A percentile compares a stretch with the other conserved stretches of the same genome.
Conservation (phyloP, 192 early-diverging fungal genomes). For the Dispira parvispora region DNA sequence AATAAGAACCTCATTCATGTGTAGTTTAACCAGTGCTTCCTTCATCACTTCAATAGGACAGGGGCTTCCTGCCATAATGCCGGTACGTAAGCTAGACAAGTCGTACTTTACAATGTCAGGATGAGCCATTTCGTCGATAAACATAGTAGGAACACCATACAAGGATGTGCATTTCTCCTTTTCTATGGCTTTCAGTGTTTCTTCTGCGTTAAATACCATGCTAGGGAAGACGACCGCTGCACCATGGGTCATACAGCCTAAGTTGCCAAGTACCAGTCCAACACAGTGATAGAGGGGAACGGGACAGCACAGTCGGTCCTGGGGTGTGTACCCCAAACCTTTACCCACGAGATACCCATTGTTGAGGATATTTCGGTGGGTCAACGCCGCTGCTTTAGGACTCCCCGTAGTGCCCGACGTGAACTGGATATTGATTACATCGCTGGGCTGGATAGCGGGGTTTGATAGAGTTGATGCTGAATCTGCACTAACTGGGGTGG, state of each 20-base stretch:
- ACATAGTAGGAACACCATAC: constrained; percentile 30
- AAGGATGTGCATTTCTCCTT: constrained; percentile 23
- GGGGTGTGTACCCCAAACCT: constrained; percentile 18
- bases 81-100: constrained; percentile 22
- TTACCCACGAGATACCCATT: constrained; percentile 25
- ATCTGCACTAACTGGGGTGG: neutral
- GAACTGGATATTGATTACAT: constrained; percentile 30
- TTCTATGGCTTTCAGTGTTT: constrained; percentile 19
- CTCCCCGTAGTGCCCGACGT: constrained; percentile 32
- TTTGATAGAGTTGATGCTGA: neutral
- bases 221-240: constrained; percentile 23
- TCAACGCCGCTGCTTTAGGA: constrained; percentile 24
- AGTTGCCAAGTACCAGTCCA: constrained; percentile 25
- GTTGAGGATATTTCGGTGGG: constrained; percentile 30
- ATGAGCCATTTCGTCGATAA: constrained; percentile 22
- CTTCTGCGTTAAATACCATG: constrained; percentile 23
- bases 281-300: constrained; percentile 35
- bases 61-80: constrained; percentile 28
- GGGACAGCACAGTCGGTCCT: constrained; percentile 27
- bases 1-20: constrained; percentile 25
- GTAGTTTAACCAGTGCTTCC: constrained; percentile 22
- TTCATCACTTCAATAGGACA: constrained; percentile 29
- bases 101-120: constrained; percentile 23
- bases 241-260: constrained; percentile 27
- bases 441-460: constrained; percentile 2